Evolutionary conservation across 352 stramenopile genomes (phyloP).

Genomic region (Plasmopara muralis): DNA sequence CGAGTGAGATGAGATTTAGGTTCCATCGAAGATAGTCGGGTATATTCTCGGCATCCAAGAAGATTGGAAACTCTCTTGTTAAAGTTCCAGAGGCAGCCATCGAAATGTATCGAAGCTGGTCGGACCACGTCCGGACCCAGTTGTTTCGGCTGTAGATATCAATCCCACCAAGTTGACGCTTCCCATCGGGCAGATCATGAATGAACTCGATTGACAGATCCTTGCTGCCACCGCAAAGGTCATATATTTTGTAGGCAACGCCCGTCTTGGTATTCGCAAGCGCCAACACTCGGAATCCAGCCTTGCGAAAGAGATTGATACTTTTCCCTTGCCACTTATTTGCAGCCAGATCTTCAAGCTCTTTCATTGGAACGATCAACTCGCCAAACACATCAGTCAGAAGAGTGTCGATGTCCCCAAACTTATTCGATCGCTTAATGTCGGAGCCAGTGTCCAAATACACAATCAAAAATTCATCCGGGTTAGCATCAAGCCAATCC

Average conservation of each 20-base stretch:
- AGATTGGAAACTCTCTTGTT: slow-evolving; percentile 19
- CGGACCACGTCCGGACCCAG: slow-evolving; percentile 39
- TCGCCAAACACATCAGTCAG: slow-evolving; percentile 38
- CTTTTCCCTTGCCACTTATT: slow-evolving; percentile 29
- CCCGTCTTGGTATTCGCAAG: slow-evolving; percentile 42
- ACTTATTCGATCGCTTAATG: slow-evolving; percentile 25
- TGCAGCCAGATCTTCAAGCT: slow-evolving; percentile 27
- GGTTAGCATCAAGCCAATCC: slow-evolving; percentile 39
- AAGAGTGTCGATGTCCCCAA: slow-evolving; percentile 27
- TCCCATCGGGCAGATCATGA: slow-evolving; percentile 26
- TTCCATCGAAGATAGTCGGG: slow-evolving; percentile 49
- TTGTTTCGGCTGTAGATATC: slow-evolving; percentile 45
- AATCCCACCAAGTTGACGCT: slow-evolving; percentile 29
- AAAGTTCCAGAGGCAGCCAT: slow-evolving; percentile 24
- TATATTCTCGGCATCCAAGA: slow-evolving; percentile 34
- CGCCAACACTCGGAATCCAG: slow-evolving; percentile 33
- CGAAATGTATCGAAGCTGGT: slow-evolving; percentile 44
- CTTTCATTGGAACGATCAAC: slow-evolving; percentile 28
- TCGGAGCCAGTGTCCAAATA: slow-evolving; percentile 50
- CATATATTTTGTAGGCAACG: slow-evolving; percentile 28
- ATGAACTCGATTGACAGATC: slow-evolving; percentile 34
- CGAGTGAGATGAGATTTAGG: slow-evolving; percentile 44
- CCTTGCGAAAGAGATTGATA: slow-evolving; percentile 30
- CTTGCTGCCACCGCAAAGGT: slow-evolving; percentile 38
- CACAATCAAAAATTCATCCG: slow-evolving; percentile 36